These are phyloP conservation scores for Decorospora gaudefroyi DNA, from an alignment of 2,329 filamentous ascomycete species.

Conservation along the genomic window DNA sequence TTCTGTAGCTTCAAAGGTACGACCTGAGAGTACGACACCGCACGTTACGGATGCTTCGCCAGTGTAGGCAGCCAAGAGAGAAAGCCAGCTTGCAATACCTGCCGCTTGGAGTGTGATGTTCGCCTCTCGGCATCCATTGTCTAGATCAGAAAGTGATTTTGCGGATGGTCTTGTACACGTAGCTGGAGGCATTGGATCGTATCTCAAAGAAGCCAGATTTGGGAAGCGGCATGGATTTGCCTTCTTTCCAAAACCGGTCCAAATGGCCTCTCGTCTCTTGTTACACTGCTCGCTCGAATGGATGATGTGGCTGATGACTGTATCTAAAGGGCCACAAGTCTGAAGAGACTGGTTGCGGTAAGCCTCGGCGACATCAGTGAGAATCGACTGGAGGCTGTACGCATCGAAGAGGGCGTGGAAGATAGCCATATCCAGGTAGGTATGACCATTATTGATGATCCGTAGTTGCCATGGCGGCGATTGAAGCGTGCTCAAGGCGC, in stretches of 20 bases:
- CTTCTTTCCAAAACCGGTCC: constrained; percentile 61
- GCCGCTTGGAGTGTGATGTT: constrained; percentile 77
- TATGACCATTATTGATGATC: constrained; percentile 47
- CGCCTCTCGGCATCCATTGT: constrained; percentile 58
- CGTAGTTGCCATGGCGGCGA: constrained; percentile 66
- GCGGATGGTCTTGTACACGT: constrained; percentile 48
- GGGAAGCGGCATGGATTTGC: constrained; percentile 74
- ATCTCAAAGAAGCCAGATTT: constrained; percentile 67
- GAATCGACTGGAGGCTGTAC: constrained; percentile 67
- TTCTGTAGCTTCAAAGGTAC: constrained; percentile 64
- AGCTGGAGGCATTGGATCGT: constrained; percentile 39
- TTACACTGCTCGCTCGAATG: constrained; percentile 39
- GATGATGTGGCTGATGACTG: constrained; percentile 54
- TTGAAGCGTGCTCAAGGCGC: constrained; percentile 55
- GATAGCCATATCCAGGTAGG: constrained; percentile 58
- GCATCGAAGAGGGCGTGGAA: constrained; percentile 90
- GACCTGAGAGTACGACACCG: constrained; percentile 78
- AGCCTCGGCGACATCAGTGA: constrained; percentile 60
- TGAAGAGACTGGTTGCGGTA: constrained; percentile 41
- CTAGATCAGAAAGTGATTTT: constrained; percentile 55
- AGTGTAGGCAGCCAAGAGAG: constrained; percentile 73
- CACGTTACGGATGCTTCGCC: constrained; percentile 77
- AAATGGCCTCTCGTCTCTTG: constrained; percentile 58
- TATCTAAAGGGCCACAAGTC: constrained; percentile 46
- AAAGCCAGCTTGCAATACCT: constrained; percentile 77